Base-by-base conservation (phyloP, 1,284 basidiomycete species). In the Sanghuangporus sanghuang region DNA sequence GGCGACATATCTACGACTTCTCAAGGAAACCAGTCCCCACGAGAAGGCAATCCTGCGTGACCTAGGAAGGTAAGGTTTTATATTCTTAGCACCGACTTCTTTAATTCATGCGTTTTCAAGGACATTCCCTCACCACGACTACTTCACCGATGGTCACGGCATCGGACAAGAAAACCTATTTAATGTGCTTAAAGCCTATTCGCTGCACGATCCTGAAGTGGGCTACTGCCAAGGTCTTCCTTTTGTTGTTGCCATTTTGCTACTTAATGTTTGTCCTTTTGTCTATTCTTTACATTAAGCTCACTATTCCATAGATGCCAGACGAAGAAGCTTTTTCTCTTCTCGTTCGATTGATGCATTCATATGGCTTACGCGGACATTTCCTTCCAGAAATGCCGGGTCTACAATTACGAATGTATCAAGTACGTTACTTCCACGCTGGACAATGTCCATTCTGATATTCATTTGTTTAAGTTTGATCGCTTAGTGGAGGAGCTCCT, bases 371-470 rank as follows among this genome's bases (percentile, higher is more conserved):
- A 2, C 87, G 96, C 56, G 95, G 95, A 0, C 96, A 98, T 75
- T 99, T 95, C 76, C 81, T 97, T 14, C 96, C 96, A 6, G 96
- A 99, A 70, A 99, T 99, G 96, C 96, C 96, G 0, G 95, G 95
- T 64, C 76, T 99, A 3, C 97, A 98, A 73, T 78, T 96, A 50
- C 90, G 96, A 16, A 81, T 99, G 63, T 87, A 82, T 49, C 65
- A 66, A 40, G 65, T 66, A 27, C 54, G 58, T 12, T n/a, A 7
- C 39, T 38, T 49, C n/a, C 12, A n/a, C 54, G 12, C 32, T 35
- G 21, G 11, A 38, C 38, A 12, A 8, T 14, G 38, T 46, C 39
- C 21, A 2, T 12, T 23, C 40, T 54, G n/a, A 38, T 50, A 48
- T 58, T 38, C 48, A 57, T 54, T 58, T 36, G 3, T 36, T n/a